Evolutionary conservation across 495 filamentous ascomycete genomes (phyloP), one percentile per base, ranked within the genome.

Genomic region (Aspergillus sclerotioniger): DNA sequence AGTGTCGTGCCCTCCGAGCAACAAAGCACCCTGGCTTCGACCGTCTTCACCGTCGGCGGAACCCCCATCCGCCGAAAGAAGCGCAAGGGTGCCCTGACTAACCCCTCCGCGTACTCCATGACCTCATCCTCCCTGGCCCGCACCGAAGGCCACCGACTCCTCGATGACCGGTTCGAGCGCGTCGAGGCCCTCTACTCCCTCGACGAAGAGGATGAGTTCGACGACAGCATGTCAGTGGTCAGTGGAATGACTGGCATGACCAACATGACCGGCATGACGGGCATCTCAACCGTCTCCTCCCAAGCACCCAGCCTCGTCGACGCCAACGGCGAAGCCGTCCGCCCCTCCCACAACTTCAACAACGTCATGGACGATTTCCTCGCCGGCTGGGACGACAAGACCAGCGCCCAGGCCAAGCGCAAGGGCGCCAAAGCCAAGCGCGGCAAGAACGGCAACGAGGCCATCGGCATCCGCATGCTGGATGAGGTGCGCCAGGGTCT

Each of bases 101-200:
- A 88, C 64, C 90, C 88, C 1, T 93, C 93, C 6, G 82, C 83
- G 15, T 98, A 96, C 76, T 96, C 91, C n/a, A 99, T 98, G 95
- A 92, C 88, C 0, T 96, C 90, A 6, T 96, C 94, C 0, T 87
- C 92, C 0, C 78, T 98, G 7, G 84, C 87, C 19, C 84, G 95
- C 43, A 98, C 93, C 1, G 94, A 96, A 59, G 90, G 91, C n/a
- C 81, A 92, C 37, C 85, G 86, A 6, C 81, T 92, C 10, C 79
- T 98, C 17, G 95, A 99, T 69, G 86, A 86, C 44, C 85, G 94
- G 13, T 99, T 98, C 67, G 94, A 97, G 63, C 88, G 86, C 76
- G 82, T 96, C 29, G 90, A 96, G 69, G 87, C 90, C 62, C 76
- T 88, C 55, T 96, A 96, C 70, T 77, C 85, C n/a, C 81, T 86